A percentile compares a stretch with the other conserved stretches of the same genome.
These are phyloP conservation scores for Citrus reticulata DNA, from an alignment of 345 rosid genomes.

Conservation along the genomic window DNA sequence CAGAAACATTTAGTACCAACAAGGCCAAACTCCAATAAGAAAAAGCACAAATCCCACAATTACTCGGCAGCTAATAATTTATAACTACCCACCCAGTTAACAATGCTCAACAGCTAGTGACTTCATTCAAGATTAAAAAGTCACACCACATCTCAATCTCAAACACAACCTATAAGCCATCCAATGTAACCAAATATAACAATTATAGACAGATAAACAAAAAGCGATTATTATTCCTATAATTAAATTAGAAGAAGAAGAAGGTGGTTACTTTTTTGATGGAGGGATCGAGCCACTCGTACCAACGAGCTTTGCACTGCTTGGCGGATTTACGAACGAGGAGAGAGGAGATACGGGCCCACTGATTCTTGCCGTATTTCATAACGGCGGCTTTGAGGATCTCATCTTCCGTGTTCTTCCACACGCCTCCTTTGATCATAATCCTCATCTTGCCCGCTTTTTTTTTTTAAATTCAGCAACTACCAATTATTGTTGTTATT, in stretches of 20 bases:
- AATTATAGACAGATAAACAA: not conserved
- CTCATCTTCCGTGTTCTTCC: constrained; percentile 99
- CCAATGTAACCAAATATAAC: not conserved
- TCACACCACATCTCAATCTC: not conserved
- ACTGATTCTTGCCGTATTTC: constrained; percentile 98
- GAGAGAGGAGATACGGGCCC: constrained; percentile 97
- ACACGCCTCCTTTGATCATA: constrained; percentile 99
- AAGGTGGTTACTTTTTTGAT: constrained; percentile 65
- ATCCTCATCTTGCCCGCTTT: constrained; percentile 79
- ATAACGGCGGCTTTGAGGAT: constrained; percentile 97
- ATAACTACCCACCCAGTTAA: no score
- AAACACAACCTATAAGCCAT: not conserved
- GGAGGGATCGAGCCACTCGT: constrained; percentile 99
- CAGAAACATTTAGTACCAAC: not conserved
- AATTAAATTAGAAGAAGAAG: no score
- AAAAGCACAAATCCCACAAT: no score
- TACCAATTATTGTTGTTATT: no score
- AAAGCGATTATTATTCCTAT: not conserved
- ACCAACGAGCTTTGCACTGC: constrained; percentile 99
- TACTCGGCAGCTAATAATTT: no score
- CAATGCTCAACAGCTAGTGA: no score
- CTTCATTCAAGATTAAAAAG: no score
- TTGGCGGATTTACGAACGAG: constrained; percentile 98
- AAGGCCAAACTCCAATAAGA: not conserved
- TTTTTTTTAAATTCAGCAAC: no score